phyloP scores from a whole-genome alignment of 345 rosid genomes.

The Adansonia digitata region DNA sequence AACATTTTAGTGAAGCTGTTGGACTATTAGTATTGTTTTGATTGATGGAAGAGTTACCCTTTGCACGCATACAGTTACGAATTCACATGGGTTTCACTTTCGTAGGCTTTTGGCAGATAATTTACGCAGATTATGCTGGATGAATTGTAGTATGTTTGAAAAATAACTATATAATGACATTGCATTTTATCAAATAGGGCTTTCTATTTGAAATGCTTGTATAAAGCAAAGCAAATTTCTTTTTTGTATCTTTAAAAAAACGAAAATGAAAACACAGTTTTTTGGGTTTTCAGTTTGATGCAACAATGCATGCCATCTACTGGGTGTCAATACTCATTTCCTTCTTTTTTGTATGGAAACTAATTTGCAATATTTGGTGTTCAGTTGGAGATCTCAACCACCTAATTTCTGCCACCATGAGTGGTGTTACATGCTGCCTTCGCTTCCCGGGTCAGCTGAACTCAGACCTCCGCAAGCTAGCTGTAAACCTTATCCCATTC shows the following conservation, averaged over 20 bases:
- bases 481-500: constrained; percentile 70
- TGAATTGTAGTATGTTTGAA: background rate
- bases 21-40: background rate
- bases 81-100: background rate
- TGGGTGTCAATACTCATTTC: background rate
- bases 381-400: constrained; percentile 77
- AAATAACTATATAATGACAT: no score
- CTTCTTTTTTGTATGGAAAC: background rate
- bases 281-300: background rate
- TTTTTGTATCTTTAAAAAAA: background rate
- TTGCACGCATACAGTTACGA: background rate
- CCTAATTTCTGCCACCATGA: constrained; percentile 71
- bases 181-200: background rate
- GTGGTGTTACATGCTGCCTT: constrained; percentile 77
- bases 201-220: background rate
- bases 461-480: constrained; percentile 77
- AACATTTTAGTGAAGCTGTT: background rate
- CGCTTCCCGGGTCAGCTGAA: constrained; percentile 79
- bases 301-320: background rate
- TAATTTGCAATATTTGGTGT: constrained; percentile 4
- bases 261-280: no score
- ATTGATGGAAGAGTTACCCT: background rate
- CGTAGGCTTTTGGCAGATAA: background rate
- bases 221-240: background rate
- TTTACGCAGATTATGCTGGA: background rate